These are phyloP conservation scores for Tetrapyrgos nigripes DNA, from an alignment of 1,284 basidiomycete genomes.

Conservation along the genomic window DNA sequence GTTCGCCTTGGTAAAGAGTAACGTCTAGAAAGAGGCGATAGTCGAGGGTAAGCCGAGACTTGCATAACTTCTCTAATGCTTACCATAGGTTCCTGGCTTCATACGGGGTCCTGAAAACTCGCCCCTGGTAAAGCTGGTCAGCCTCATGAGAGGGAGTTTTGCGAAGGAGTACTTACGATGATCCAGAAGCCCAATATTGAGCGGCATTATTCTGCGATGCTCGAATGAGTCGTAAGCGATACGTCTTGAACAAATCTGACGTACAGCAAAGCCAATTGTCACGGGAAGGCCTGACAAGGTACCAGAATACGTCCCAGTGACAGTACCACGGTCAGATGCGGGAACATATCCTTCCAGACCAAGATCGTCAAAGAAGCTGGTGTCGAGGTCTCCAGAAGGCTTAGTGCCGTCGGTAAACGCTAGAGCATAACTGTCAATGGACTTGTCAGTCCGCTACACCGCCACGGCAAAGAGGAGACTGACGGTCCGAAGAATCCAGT, in stretches of 20 bases:
- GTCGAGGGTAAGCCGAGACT: background rate
- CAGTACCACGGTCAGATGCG: conserved; percentile 50
- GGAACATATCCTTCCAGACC: conserved; percentile 51
- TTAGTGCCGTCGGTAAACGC: conserved; percentile 47
- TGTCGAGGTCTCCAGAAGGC: conserved; percentile 49
- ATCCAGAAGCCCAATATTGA: conserved; percentile 51
- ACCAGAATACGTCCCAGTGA: conserved; percentile 50
- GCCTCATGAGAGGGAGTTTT: background rate
- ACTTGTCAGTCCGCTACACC: too few relatives aligned
- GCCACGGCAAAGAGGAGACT: conserved; percentile 16
- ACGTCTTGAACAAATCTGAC: conserved; percentile 49
- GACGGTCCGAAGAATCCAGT: conserved; percentile 54
- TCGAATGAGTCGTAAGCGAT: background rate
- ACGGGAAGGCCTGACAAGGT: conserved; percentile 45
- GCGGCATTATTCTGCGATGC: conserved; percentile 45
- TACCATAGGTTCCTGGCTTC: conserved; percentile 51
- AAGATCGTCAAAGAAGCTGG: conserved; percentile 51
- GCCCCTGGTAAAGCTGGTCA: conserved; percentile 32
- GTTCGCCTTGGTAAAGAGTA: conserved; percentile 52
- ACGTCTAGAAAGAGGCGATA: conserved; percentile 29
- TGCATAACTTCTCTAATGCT: background rate
- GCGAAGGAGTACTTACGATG: conserved; percentile 32
- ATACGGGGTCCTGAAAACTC: conserved; percentile 50
- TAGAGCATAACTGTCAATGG: conserved; percentile 41
- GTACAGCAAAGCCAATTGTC: too few relatives aligned